These are phyloP conservation scores for Ettlia oleoabundans DNA, from an alignment of 139 green algal species.

Conservation along the genomic window DNA sequence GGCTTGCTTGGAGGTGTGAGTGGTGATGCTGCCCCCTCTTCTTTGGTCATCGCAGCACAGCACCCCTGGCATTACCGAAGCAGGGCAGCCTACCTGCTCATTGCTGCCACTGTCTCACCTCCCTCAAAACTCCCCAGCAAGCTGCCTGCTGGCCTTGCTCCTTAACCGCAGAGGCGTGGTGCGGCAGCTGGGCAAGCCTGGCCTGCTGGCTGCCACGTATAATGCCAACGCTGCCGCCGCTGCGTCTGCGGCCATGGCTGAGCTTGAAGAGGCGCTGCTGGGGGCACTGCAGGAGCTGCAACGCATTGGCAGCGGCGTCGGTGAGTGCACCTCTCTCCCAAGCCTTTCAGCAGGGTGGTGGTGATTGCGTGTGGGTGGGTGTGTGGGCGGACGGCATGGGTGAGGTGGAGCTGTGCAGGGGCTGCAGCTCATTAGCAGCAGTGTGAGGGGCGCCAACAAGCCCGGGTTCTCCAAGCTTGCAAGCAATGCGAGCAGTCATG, in stretches of 20 bases:
- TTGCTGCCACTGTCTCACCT: too few species aligned
- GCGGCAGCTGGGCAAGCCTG: conserved; percentile 62
- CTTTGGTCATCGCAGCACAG: too few species aligned
- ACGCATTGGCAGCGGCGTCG: conserved; percentile 33
- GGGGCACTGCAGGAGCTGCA: conserved; percentile 71
- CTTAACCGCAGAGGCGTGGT: conserved; percentile 73
- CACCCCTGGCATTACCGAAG: too few species aligned
- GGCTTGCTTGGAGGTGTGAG: background rate
- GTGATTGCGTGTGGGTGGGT: too few species aligned
- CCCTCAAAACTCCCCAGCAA: background rate
- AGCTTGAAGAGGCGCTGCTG: conserved; percentile 79
- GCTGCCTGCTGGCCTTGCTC: background rate
- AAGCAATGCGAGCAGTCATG: too few species aligned
- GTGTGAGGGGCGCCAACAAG: too few species aligned
- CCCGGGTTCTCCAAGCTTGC: too few species aligned
- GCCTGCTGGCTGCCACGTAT: conserved; percentile 78
- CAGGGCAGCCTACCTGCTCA: too few species aligned
- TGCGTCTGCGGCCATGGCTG: conserved; percentile 74
- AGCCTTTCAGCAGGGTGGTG: too few species aligned
- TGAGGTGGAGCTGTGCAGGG: too few species aligned
- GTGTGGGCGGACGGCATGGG: too few species aligned
- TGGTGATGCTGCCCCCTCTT: background rate
- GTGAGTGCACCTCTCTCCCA: background rate
- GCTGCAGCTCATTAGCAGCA: too few species aligned
- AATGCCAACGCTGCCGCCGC: conserved; percentile 61